Percentiles rank a stretch among this genome's conserved stretches.
These are phyloP conservation scores for Acanthamoeba lenticulata DNA, from an alignment of 208 protist genomes.

Conservation along the genomic window DNA sequence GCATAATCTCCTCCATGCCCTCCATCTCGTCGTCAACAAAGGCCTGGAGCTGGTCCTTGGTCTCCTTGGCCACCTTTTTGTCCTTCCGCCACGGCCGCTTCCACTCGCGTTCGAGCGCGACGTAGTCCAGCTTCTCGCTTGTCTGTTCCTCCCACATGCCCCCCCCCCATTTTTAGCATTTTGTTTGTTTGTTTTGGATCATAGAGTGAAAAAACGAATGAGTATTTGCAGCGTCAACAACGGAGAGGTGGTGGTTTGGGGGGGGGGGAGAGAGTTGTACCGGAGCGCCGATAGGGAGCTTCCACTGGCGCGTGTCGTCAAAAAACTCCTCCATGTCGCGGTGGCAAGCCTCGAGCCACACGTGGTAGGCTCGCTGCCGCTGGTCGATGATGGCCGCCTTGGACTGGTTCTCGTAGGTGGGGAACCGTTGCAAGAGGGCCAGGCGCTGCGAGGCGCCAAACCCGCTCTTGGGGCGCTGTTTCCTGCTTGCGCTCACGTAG, in stretches of 20 bases:
- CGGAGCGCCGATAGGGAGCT: background rate
- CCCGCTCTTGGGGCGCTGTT: background rate
- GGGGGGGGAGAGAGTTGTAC: background rate
- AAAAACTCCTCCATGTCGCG: constrained; percentile 18
- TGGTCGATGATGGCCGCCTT: constrained; percentile 45
- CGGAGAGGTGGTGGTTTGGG: background rate
- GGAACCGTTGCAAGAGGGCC: background rate
- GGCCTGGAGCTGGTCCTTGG: constrained; percentile 20
- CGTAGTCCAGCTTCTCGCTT: background rate
- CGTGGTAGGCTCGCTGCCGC: constrained; percentile 22
- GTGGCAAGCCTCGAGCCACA: constrained; percentile 7
- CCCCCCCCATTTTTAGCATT: background rate
- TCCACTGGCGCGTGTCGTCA: constrained; percentile 23
- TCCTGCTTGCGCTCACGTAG: background rate
- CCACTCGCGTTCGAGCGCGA: background rate
- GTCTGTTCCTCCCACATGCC: background rate
- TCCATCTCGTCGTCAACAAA: constrained; percentile 45
- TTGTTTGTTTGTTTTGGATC: background rate
- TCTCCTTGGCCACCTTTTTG: background rate
- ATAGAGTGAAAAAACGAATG: background rate
- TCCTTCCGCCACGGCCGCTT: constrained; percentile 23
- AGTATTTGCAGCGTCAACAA: too few relatives aligned
- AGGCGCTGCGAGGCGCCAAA: background rate
- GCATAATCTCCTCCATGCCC: constrained; percentile 16
- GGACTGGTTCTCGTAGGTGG: background rate